A percentile compares a stretch with the other conserved stretches of the same genome.
Conservation (phyloP, 1,284 basidiomycete genomes). For the Tranzscheliella williamsii region DNA sequence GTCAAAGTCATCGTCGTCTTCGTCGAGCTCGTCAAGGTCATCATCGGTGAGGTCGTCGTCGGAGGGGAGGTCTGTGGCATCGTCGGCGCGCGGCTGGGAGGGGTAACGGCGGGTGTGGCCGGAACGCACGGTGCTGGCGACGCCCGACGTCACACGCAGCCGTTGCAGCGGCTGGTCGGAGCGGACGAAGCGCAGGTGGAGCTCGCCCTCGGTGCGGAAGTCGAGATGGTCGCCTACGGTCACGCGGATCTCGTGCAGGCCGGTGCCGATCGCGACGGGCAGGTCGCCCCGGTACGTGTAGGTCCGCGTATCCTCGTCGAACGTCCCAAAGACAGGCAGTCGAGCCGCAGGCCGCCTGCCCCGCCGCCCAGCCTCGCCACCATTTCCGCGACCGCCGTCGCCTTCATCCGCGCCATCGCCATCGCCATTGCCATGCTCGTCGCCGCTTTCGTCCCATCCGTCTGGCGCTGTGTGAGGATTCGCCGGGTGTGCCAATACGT, state of each 20-base stretch:
- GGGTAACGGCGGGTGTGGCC: too few species aligned
- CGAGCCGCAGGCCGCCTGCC: too few species aligned
- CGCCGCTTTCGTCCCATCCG: conserved; percentile 13
- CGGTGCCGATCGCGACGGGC: conserved; percentile 13
- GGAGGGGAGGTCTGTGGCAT: too few species aligned
- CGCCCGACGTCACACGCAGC: too few species aligned
- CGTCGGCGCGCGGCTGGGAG: too few species aligned
- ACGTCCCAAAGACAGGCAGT: conserved; percentile 8
- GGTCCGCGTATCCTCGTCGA: conserved; percentile 13
- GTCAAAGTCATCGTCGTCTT: conserved; percentile 21
- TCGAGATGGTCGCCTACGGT: conserved; percentile 15
- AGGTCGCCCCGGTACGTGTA: conserved; percentile 20
- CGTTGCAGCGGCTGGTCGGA: too few species aligned
- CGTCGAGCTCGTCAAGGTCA: conserved; percentile 7
- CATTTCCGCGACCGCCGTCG: not conserved
- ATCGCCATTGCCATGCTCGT: too few species aligned
- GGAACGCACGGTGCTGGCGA: too few species aligned
- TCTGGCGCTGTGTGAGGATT: not conserved
- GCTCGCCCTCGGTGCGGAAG: conserved; percentile 13
- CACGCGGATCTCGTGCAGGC: conserved; percentile 12
- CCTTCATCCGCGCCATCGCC: too few species aligned
- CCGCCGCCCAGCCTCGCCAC: not conserved
- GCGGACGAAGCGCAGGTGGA: conserved; percentile 22
- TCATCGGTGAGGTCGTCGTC: not conserved
- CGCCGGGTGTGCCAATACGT: conserved; percentile 1